phyloP scores from a whole-genome alignment of 2,329 filamentous ascomycete species.

The Atkinsonella hypoxylon region DNA sequence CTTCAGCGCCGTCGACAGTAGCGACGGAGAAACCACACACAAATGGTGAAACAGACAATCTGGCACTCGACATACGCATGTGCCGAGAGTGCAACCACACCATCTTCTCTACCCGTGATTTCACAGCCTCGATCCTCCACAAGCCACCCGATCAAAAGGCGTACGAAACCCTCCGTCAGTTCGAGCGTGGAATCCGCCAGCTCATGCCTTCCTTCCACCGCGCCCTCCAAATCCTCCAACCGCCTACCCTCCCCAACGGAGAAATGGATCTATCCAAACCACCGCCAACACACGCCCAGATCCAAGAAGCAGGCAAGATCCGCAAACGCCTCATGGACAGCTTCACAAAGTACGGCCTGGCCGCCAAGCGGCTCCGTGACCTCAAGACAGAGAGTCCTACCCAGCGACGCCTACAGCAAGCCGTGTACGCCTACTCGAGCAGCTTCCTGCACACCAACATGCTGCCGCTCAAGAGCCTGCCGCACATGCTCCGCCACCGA shows the following conservation, averaged over 20 bases:
- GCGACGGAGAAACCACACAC: conserved; percentile 30
- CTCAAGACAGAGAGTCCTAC: conserved; percentile 60
- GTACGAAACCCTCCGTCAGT: conserved; percentile 75
- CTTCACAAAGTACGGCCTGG: conserved; percentile 76
- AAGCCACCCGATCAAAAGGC: conserved; percentile 66
- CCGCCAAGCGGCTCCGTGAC: conserved; percentile 70
- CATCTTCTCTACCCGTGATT: conserved; percentile 59
- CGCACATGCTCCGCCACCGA: conserved; percentile 45
- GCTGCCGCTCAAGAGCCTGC: conserved; percentile 70
- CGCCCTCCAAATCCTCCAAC: conserved; percentile 58
- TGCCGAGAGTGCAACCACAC: conserved; percentile 72
- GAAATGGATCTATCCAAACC: conserved; percentile 27
- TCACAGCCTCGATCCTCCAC: conserved; percentile 53
- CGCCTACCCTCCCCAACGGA: conserved; percentile 27
- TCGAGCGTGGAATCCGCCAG: conserved; percentile 73
- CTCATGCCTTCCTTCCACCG: conserved; percentile 78
- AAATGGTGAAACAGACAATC: conserved; percentile 26
- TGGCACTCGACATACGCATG: conserved; percentile 76
- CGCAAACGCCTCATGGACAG: conserved; percentile 83
- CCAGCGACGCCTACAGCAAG: conserved; percentile 65
- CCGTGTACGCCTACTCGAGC: conserved; percentile 72
- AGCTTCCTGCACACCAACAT: conserved; percentile 82
- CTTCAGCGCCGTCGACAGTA: conserved; percentile 10
- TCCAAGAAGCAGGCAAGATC: conserved; percentile 77
- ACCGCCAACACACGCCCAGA: conserved; percentile 49